Evolutionary conservation across 805 yeast genomes (phyloP).

Genomic region (Zygosaccharomyces pseudorouxii): DNA sequence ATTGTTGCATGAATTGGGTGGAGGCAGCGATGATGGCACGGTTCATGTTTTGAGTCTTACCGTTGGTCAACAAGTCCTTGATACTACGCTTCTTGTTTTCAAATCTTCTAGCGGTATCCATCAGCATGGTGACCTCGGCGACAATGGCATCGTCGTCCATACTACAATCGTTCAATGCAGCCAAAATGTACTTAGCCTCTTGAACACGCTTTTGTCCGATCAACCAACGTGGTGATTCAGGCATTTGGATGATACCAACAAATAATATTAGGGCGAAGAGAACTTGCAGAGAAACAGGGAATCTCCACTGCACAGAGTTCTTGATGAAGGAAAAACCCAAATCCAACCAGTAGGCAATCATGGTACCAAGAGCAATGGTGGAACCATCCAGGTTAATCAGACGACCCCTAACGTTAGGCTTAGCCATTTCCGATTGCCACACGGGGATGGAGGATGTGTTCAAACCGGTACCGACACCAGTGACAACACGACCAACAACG

Average conservation of each 20-base stretch:
- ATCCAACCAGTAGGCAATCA: slow-evolving; percentile 69
- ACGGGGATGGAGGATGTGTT: slow-evolving; percentile 72
- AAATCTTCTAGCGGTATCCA: slow-evolving; percentile 62
- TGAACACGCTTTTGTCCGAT: slow-evolving; percentile 51
- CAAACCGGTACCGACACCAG: slow-evolving; percentile 76
- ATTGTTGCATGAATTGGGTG: slow-evolving; percentile 60
- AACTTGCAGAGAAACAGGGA: slow-evolving; percentile 56
- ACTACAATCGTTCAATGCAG: slow-evolving; percentile 51
- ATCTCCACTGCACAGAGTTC: slow-evolving; percentile 63
- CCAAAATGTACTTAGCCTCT: slow-evolving; percentile 57
- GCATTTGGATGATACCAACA: slow-evolving; percentile 47
- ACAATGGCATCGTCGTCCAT: slow-evolving; percentile 53
- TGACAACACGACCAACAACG: slow-evolving; percentile 59
- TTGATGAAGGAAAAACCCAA: slow-evolving; percentile 45
- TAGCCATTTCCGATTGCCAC: slow-evolving; percentile 46
- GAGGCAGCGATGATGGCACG: slow-evolving; percentile 50
- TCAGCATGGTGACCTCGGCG: slow-evolving; percentile 53
- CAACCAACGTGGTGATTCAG: slow-evolving; percentile 70
- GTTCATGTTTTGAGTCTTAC: slow-evolving; percentile 56
- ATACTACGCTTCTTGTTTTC: slow-evolving; percentile 32
- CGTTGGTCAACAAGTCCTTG: slow-evolving; percentile 43
- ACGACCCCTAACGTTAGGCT: slow-evolving; percentile 55
- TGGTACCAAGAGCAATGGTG: slow-evolving; percentile 67
- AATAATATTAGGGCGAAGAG: slow-evolving; percentile 41
- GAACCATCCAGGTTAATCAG: slow-evolving; percentile 67